Base-by-base conservation (phyloP, 2,329 filamentous ascomycete species). In the Fusarium verticillioides region DNA sequence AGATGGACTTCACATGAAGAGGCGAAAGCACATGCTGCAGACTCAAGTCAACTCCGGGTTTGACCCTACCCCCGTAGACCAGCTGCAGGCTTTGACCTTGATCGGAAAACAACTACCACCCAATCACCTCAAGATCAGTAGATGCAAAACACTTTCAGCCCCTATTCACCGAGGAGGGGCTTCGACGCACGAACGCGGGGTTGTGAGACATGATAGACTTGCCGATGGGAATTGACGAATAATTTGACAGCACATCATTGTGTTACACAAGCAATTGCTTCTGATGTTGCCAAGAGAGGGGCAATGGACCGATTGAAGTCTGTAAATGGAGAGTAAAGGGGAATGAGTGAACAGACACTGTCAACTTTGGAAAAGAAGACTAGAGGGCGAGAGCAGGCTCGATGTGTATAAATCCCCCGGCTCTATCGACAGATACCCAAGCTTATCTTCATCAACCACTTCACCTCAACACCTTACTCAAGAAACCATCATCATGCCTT, bases 401-500 rank as follows among this genome's bases (percentile, higher is more conserved):
- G 23, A 43, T 23, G 26, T 47, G 13, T 30, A 47, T 47, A 47
- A 36, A 36, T 36, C 1, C 15, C 34, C 15, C 8, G 7, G 34
- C 15, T 18, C 9, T 36, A 2, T 47, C 44, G 4, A n/a, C 4
- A 30, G 26, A 4, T 5, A 2, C 1, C 19, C 6, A 12, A 4
- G 32, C 7, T 19, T 19, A 12, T 15, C 18, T 9, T 13, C 28
- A 56, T 15, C 18, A 1, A 19, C 4, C 15, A 23, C 1, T 53
- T 34, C 30, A 28, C 2, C 3, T 23, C 9, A 2, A 15, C 26
- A 46, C 3, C 46, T 3, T 10, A 16, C 9, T 49, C 10, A 26
- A 4, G 21, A 9, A 50, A 8, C 9, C 3, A 5, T 10, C 37
- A 50, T 15, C 16, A 66, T 66, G 63, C 63, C 63, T 66, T 66